phyloP scores from a whole-genome alignment of 805 yeast genomes.

The Cyberlindnera samutprakarnensis region DNA sequence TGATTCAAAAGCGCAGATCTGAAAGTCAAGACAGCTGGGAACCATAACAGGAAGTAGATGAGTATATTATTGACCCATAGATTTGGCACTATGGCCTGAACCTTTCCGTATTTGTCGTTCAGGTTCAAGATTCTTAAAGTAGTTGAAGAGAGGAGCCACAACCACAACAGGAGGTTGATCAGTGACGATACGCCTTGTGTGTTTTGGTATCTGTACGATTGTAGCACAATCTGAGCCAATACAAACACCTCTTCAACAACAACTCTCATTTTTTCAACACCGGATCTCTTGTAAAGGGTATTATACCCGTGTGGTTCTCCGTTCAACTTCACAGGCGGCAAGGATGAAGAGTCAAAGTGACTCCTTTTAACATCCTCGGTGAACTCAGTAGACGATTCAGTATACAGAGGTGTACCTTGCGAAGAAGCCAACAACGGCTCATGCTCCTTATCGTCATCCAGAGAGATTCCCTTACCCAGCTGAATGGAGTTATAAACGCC shows the following conservation, averaged over 20 bases:
- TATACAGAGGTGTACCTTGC: background rate
- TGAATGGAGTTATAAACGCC: slow-evolving; percentile 7
- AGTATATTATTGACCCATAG: slow-evolving; percentile 57
- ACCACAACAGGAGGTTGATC: slow-evolving; percentile 23
- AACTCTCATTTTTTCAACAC: slow-evolving; percentile 48
- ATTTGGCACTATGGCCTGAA: slow-evolving; percentile 37
- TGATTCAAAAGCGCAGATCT: slow-evolving; percentile 53
- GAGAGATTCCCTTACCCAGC: background rate
- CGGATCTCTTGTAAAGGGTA: slow-evolving; percentile 39
- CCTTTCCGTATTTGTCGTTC: slow-evolving; percentile 21
- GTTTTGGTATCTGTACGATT: slow-evolving; percentile 23
- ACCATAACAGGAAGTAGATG: slow-evolving; percentile 39
- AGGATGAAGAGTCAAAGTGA: slow-evolving; percentile 57
- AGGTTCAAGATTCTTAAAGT: slow-evolving; percentile 27
- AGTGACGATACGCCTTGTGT: slow-evolving; percentile 7
- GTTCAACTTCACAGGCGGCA: slow-evolving; percentile 46
- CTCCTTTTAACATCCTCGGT: slow-evolving; percentile 32
- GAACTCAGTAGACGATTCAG: slow-evolving; percentile 1
- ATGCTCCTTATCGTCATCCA: slow-evolving; percentile 8
- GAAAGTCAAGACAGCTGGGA: slow-evolving; percentile 40
- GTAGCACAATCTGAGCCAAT: slow-evolving; percentile 30
- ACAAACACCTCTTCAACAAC: slow-evolving; percentile 41
- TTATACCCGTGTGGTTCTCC: slow-evolving; percentile 55
- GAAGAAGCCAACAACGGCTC: slow-evolving; percentile 11
- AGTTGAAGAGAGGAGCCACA: slow-evolving; percentile 23